phyloP scores from a whole-genome alignment of 2,329 filamentous ascomycete species.

The Ramularia endophylla region DNA sequence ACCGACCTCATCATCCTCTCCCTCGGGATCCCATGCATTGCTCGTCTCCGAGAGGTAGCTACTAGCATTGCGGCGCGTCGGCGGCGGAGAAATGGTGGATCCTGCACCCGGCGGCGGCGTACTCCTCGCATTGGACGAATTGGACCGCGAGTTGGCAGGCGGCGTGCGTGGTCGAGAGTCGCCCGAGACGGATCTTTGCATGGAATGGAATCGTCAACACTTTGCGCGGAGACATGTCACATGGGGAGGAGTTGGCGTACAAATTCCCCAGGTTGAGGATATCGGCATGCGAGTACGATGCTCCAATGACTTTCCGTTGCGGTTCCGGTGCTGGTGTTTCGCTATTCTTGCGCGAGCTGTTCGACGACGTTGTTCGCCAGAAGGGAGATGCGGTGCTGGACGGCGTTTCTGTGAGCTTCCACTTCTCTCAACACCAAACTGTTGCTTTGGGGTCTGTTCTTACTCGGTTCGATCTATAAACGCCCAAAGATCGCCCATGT shows the following conservation, averaged over 20 bases:
- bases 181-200: constrained; percentile 21
- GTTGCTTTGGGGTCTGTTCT: not conserved
- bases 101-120: constrained; percentile 50
- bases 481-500: constrained; percentile 29
- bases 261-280: constrained; percentile 80
- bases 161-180: constrained; percentile 67
- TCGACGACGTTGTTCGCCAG: constrained; percentile 61
- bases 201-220: not conserved
- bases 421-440: not conserved
- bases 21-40: constrained; percentile 71
- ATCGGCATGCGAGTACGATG: constrained; percentile 93
- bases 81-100: constrained; percentile 49
- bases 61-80: constrained; percentile 66
- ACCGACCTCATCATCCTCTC: constrained; percentile 70
- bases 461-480: constrained; percentile 33
- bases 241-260: constrained; percentile 44
- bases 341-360: constrained; percentile 33
- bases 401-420: constrained; percentile 1
- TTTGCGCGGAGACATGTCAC: not conserved
- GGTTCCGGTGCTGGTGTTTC: constrained; percentile 47
- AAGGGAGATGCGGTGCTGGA: constrained; percentile 79
- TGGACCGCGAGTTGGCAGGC: constrained; percentile 48
- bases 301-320: constrained; percentile 70
- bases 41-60: constrained; percentile 76
- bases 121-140: constrained; percentile 40